phyloP scores from a whole-genome alignment of 2,329 filamentous ascomycete species.

The Colletotrichum paranaense region DNA sequence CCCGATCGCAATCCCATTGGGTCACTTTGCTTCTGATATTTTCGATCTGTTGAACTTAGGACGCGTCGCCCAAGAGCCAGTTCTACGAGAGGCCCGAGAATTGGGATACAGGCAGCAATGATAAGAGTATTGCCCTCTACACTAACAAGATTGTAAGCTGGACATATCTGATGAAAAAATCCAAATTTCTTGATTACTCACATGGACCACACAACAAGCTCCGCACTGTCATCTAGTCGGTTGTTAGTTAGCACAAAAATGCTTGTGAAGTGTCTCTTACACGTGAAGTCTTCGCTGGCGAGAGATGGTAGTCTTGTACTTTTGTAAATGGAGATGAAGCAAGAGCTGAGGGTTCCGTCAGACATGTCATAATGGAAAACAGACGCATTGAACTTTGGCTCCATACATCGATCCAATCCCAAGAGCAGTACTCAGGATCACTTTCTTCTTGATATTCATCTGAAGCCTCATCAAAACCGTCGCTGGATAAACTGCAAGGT shows the following conservation, averaged over 20 bases:
- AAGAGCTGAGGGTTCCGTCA: background rate
- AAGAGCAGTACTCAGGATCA: conserved; percentile 39
- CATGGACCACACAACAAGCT: conserved; percentile 21
- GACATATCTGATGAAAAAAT: background rate
- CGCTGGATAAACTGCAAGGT: conserved; percentile 41
- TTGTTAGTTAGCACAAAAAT: background rate
- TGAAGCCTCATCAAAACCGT: conserved; percentile 38
- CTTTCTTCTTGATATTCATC: conserved; percentile 40
- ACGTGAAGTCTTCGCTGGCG: conserved; percentile 12
- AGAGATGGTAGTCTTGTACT: conserved; percentile 12
- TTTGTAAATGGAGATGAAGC: conserved; percentile 16
- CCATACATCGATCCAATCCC: conserved; percentile 29
- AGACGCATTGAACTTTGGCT: background rate
- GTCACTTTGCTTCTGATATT: conserved; percentile 9
- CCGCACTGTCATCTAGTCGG: conserved; percentile 9
- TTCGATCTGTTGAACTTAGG: conserved; percentile 2
- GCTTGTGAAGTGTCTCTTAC: background rate
- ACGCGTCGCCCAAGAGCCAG: background rate
- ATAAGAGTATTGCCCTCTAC: conserved; percentile 20
- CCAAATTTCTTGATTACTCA: background rate
- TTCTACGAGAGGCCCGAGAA: background rate
- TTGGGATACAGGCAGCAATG: conserved; percentile 3
- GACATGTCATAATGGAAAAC: background rate
- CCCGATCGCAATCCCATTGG: background rate
- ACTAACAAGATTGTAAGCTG: background rate